Percentiles rank a stretch among this genome's conserved stretches.
Evolutionary conservation across 306 rosid species (phyloP).

Genomic region (Rosa rugosa): DNA sequence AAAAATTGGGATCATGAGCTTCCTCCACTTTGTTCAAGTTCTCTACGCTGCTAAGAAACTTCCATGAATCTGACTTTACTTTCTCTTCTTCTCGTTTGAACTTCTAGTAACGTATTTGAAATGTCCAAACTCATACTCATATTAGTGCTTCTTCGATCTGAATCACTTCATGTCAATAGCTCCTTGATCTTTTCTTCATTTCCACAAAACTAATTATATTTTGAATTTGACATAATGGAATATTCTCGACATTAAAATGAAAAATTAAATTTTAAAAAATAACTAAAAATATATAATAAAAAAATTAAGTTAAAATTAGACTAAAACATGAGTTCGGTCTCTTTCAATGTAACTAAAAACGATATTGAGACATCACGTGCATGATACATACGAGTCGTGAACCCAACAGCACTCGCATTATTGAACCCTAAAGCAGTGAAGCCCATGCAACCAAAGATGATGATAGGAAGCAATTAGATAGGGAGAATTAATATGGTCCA

Average conservation of each 20-base stretch:
- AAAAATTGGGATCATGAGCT: not conserved
- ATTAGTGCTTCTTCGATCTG: not conserved
- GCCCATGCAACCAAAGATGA: constrained; percentile 25
- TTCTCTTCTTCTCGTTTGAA: not conserved
- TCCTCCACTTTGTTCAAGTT: not conserved
- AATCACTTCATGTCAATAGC: accelerated
- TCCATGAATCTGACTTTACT: not conserved
- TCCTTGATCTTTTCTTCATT: too few relatives aligned
- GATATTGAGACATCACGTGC: not conserved
- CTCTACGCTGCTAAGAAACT: not conserved
- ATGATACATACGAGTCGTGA: not conserved
- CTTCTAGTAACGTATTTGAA: not conserved
- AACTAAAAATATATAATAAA: too few relatives aligned
- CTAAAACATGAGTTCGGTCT: too few relatives aligned
- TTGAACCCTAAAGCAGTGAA: constrained; percentile 17
- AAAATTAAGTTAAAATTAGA: too few relatives aligned
- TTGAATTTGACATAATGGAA: too few relatives aligned
- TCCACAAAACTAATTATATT: too few relatives aligned
- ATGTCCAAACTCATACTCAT: not conserved
- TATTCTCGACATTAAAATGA: too few relatives aligned
- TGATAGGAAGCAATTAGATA: not conserved
- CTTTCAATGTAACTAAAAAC: too few relatives aligned
- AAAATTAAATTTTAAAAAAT: too few relatives aligned
- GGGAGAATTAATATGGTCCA: constrained; percentile 23
- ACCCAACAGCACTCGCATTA: not conserved